Conservation (phyloP, 129 eudicot genomes). For the Pittosporum tobira region DNA sequence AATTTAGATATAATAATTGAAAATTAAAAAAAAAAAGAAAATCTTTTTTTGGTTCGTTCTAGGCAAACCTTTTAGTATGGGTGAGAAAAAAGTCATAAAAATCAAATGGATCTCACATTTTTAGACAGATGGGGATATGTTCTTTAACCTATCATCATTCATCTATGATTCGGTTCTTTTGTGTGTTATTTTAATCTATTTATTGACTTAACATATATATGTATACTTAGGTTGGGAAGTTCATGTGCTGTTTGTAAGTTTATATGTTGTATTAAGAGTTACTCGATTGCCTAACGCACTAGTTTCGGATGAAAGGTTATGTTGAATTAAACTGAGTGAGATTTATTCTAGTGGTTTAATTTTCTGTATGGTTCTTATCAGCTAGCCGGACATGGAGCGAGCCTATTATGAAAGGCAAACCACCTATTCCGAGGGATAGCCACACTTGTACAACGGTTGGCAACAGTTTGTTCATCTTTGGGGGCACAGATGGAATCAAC, state of each 20-base stretch:
- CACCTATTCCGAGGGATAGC: constrained; percentile 90
- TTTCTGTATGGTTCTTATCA: constrained; percentile 21
- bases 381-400: constrained; percentile 67
- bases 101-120: too few relatives aligned
- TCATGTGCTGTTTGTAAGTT: not conserved
- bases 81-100: too few relatives aligned
- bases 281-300: constrained; percentile 6
- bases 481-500: constrained; percentile 82
- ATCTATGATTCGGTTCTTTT: too few relatives aligned
- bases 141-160: too few relatives aligned
- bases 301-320: too few relatives aligned
- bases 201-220: not conserved
- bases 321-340: too few relatives aligned
- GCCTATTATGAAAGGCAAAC: constrained; percentile 61
- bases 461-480: constrained; percentile 74
- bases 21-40: too few relatives aligned
- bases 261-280: not conserved
- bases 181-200: too few relatives aligned
- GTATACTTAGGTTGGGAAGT: not conserved
- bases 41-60: too few relatives aligned
- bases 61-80: too few relatives aligned
- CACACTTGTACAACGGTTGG: constrained; percentile 92
- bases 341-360: not conserved
- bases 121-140: too few relatives aligned
- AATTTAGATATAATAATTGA: too few relatives aligned